Percentiles rank a stretch among this genome's conserved stretches.
phyloP scores from a whole-genome alignment of 2,329 filamentous ascomycete genomes.

The Xylaria digitata region DNA sequence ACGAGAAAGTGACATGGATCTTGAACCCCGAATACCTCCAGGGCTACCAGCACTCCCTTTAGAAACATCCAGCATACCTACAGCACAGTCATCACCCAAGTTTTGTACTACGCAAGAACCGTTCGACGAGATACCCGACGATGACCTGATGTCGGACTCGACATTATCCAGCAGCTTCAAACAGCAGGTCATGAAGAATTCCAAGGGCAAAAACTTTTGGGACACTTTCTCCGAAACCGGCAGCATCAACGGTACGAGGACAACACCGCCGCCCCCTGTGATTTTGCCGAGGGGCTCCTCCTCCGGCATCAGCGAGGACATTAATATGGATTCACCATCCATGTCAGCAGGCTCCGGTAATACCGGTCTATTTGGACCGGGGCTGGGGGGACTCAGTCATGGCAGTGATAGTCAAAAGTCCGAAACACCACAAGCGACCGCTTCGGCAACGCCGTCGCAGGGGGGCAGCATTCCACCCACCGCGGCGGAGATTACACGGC shows the following conservation, averaged over 20 bases:
- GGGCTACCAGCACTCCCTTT: constrained; percentile 51
- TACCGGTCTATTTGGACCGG: constrained; percentile 48
- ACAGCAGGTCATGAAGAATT: constrained; percentile 77
- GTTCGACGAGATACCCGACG: constrained; percentile 76
- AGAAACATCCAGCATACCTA: constrained; percentile 62
- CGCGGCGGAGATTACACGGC: constrained; percentile 79
- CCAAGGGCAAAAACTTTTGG: constrained; percentile 79
- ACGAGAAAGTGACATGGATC: constrained; percentile 83
- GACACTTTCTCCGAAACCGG: constrained; percentile 78
- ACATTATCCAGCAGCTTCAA: constrained; percentile 76
- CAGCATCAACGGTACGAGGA: constrained; percentile 59
- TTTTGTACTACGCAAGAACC: constrained; percentile 70
- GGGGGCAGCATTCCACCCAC: constrained; percentile 64
- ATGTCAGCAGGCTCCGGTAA: constrained; percentile 52
- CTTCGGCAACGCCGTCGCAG: constrained; percentile 48
- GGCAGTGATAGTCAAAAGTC: constrained; percentile 47
- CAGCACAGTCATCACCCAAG: constrained; percentile 75
- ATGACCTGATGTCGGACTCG: constrained; percentile 72
- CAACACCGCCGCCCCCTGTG: constrained; percentile 71
- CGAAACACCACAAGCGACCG: constrained; percentile 54
- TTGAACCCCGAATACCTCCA: constrained; percentile 58
- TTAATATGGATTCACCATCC: constrained; percentile 77
- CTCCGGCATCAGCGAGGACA: constrained; percentile 74
- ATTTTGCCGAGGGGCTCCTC: constrained; percentile 69
- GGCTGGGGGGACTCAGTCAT: constrained; percentile 49